Evolutionary conservation across 345 rosid genomes (phyloP), one percentile per base, ranked within the genome.

Genomic region (Citrus cavaleriei): DNA sequence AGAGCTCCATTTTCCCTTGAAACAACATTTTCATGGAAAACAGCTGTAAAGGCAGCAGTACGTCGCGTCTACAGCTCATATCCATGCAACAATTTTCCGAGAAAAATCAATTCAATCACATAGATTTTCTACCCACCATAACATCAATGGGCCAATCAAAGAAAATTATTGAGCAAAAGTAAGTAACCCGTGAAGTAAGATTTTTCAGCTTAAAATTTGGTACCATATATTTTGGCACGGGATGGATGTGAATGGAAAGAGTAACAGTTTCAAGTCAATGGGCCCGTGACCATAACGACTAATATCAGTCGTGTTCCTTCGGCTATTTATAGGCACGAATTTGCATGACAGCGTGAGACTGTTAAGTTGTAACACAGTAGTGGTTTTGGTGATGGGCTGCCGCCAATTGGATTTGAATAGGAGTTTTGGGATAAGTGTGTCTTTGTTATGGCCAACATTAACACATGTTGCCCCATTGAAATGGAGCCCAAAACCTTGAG

Each of bases 401-500:
- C 34, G 6, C 25, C 73, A 32, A 30, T 35, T 54, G 10, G 34
- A 35, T 1, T 7, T 63, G 78, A 12, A 42, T 46, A 40, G 14
- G 4, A 73, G 37, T 54, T 77, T 81, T 65, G 59, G 59, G 19
- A 38, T 63, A 19, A 28, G 62, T 69, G 19, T 32, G 16, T 32
- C 30, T n/a, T 37, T 12, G 10, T 37, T 4, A 86, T 84, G 89
- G 86, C 88, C 62, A 76, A 34, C 27, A 21, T 27, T 28, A 70
- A 84, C 49, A 13, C 65, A 18, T 81, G 89, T 12, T 87, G 90
- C 81, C 64, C 85, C 51, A 89, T 87, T 34, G 90, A 89, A 84
- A 51, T 63, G 84, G 90, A 89, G 81, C 92, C 92, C 24, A 64
- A 81, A 66, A 89, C 92, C 67, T 80, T 84, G 82, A 79, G 58